Percentiles rank a stretch among this genome's conserved stretches.
These are phyloP conservation scores for Fulvia fulva DNA, from an alignment of 2,329 filamentous ascomycete genomes.

Conservation along the genomic window DNA sequence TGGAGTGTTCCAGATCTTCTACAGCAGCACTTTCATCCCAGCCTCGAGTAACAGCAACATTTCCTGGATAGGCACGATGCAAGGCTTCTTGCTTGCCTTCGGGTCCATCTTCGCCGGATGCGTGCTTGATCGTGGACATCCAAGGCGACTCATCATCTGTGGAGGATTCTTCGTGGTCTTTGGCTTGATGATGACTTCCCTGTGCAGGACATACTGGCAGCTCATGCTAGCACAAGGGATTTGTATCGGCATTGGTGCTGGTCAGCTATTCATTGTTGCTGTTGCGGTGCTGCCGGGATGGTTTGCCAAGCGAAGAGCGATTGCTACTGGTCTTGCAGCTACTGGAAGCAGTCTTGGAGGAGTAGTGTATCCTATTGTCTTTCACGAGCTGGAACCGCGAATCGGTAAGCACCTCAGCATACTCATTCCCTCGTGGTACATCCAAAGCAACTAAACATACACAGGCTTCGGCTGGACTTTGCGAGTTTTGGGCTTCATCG, in stretches of 20 bases:
- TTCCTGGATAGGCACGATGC: slow-evolving; percentile 49
- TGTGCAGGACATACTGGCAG: slow-evolving; percentile 48
- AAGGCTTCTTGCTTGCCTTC: slow-evolving; percentile 48
- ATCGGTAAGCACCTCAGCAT: slow-evolving; percentile 31
- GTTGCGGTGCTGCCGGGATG: slow-evolving; percentile 64
- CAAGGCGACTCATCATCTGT: slow-evolving; percentile 33
- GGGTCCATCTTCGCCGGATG: slow-evolving; percentile 49
- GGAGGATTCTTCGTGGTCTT: slow-evolving; percentile 42
- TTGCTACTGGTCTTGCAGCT: slow-evolving; percentile 58
- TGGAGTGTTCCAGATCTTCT: slow-evolving; percentile 46
- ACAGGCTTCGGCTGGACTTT: slow-evolving; percentile 50
- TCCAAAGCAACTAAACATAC: slow-evolving; percentile 35
- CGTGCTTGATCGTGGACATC: slow-evolving; percentile 47
- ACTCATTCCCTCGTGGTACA: background rate
- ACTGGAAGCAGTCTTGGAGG: slow-evolving; percentile 49
- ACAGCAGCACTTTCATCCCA: slow-evolving; percentile 32
- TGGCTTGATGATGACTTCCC: slow-evolving; percentile 49
- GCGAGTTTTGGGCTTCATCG: slow-evolving; percentile 47
- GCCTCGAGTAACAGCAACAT: slow-evolving; percentile 27
- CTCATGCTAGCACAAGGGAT: slow-evolving; percentile 50
- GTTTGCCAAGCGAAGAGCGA: slow-evolving; percentile 51
- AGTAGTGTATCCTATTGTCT: slow-evolving; percentile 49
- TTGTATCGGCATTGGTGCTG: slow-evolving; percentile 37
- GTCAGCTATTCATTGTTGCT: slow-evolving; percentile 59
- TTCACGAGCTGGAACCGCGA: slow-evolving; percentile 49